Evolutionary conservation across 1,139 yeast species (phyloP).

Genomic region (Spathaspora sp.): DNA sequence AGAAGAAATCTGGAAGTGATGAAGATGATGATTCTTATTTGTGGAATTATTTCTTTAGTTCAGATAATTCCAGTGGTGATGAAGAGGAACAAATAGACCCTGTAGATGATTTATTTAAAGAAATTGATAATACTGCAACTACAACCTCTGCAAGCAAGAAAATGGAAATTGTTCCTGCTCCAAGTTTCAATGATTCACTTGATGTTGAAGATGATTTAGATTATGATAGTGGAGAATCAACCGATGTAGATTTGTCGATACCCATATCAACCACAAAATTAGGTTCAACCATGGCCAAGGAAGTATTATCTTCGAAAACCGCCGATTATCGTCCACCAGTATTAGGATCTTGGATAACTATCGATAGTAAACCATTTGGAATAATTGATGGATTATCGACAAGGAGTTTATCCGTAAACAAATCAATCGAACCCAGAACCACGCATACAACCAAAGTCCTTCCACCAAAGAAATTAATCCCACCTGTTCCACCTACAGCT

Average conservation of each 20-base stretch:
- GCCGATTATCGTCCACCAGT: conserved; percentile 89
- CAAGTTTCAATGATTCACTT: neutral
- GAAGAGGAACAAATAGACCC: conserved; percentile 20
- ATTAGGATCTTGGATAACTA: conserved; percentile 87
- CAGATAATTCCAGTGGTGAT: conserved; percentile 34
- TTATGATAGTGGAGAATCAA: conserved; percentile 72
- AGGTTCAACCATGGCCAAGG: conserved; percentile 82
- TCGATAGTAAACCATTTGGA: conserved; percentile 80
- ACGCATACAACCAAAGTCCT: conserved; percentile 2
- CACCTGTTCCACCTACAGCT: conserved; percentile 3
- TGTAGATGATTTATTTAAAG: conserved; percentile 16
- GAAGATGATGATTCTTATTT: conserved; percentile 54
- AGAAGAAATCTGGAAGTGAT: conserved; percentile 28
- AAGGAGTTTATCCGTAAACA: conserved; percentile 50
- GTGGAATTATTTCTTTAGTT: conserved; percentile 56
- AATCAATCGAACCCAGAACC: conserved; percentile 8
- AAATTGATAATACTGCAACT: conserved; percentile 19
- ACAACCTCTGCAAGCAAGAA: conserved; percentile 1
- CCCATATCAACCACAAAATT: conserved; percentile 50
- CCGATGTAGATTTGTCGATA: conserved; percentile 81
- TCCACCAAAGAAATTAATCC: conserved; percentile 5
- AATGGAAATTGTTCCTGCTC: neutral
- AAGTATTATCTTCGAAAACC: conserved; percentile 80
- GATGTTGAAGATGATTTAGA: conserved; percentile 20
- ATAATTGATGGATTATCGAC: conserved; percentile 93